Evolutionary conservation across 2,329 filamentous ascomycete species (phyloP).

Genomic region (Aquanectria penicillioides): DNA sequence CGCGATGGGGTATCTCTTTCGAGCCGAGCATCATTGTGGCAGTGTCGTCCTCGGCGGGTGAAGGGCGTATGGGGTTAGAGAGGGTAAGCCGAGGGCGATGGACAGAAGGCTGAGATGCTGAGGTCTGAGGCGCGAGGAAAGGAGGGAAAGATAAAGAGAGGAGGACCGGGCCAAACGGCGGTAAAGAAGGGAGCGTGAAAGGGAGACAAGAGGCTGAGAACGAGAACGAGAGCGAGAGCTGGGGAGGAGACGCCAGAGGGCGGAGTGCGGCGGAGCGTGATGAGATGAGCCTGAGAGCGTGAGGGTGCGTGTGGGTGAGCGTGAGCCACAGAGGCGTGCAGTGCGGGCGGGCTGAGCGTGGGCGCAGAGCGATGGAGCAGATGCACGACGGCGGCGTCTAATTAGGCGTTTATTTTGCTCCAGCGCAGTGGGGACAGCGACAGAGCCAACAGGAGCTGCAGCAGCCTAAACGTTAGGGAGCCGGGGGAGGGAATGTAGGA

Average conservation of each 20-base stretch:
- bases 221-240: constrained; percentile 11
- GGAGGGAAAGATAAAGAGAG: constrained; percentile 2
- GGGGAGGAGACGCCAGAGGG: constrained; percentile 24
- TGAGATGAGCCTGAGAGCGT: constrained; percentile 18
- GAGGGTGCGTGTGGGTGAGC: no score
- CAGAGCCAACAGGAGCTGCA: no score
- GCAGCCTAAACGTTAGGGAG: no score
- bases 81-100: not conserved
- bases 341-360: constrained; percentile 15
- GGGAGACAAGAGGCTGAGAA: constrained; percentile 10
- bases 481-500: no score
- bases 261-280: constrained; percentile 24
- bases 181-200: constrained; percentile 19
- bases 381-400: constrained; percentile 14
- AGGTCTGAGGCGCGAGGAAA: constrained; percentile 2
- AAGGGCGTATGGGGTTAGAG: constrained; percentile 10
- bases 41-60: constrained; percentile 28
- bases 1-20: constrained; percentile 62
- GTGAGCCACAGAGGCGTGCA: constrained; percentile 20
- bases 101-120: not conserved
- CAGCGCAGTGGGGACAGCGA: no score
- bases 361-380: constrained; percentile 16
- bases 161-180: constrained; percentile 19
- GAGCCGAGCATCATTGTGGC: constrained; percentile 37
- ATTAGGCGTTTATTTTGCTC: constrained; percentile 14